These are phyloP conservation scores for Aspergillus caelatus DNA, from an alignment of 2,329 filamentous ascomycete species.

Conservation along the genomic window DNA sequence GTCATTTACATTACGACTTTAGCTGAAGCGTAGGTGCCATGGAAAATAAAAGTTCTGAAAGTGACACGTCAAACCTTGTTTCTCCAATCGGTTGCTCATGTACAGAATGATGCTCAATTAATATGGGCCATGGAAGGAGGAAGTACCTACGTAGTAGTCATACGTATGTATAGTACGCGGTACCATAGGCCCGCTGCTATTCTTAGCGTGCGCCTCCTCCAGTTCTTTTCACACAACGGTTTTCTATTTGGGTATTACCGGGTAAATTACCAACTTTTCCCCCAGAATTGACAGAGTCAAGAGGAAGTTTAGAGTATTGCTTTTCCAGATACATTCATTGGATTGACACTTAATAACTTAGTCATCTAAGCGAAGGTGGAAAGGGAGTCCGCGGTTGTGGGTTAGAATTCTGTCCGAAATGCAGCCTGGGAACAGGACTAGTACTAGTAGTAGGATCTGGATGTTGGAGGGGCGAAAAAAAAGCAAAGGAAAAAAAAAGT, in stretches of 20 bases:
- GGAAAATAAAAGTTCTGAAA: neutral
- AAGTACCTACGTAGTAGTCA: neutral
- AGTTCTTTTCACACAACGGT: neutral
- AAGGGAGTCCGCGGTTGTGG: neutral
- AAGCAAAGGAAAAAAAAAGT: neutral
- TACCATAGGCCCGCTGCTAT: slow-evolving; percentile 3
- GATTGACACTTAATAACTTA: neutral
- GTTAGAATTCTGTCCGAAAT: neutral
- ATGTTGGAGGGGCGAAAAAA: neutral
- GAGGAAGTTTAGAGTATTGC: neutral
- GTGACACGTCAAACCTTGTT: slow-evolving; percentile 9
- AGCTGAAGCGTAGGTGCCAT: neutral
- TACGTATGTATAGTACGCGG: slow-evolving; percentile 4
- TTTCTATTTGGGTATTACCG: neutral
- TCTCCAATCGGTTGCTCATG: neutral
- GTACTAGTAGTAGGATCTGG: neutral
- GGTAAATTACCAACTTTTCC: neutral
- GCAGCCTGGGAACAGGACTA: no score
- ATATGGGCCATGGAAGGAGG: neutral
- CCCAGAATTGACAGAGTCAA: neutral
- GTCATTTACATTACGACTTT: neutral
- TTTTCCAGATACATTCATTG: neutral
- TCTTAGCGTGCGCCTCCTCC: slow-evolving; percentile 7
- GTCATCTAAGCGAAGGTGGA: neutral
- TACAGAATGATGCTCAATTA: neutral